These are phyloP conservation scores for Orbilia blumenaviensis DNA, from an alignment of 2,329 filamentous ascomycete species.

Conservation along the genomic window DNA sequence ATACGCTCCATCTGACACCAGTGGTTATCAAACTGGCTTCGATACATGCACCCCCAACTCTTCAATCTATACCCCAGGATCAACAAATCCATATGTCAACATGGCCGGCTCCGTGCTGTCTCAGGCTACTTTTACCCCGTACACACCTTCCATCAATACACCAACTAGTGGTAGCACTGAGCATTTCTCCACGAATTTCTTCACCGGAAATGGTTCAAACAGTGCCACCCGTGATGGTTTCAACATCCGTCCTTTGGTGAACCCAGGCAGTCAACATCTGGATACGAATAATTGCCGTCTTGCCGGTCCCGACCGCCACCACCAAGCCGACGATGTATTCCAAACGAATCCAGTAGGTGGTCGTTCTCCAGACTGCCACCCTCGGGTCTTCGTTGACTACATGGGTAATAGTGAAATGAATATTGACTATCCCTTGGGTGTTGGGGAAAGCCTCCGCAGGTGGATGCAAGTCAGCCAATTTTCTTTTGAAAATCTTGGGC, in stretches of 20 bases:
- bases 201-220: too few relatives aligned
- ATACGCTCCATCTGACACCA: not conserved
- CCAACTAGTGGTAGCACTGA: not conserved
- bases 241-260: too few relatives aligned
- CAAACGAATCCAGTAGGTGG: not conserved
- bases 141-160: not conserved
- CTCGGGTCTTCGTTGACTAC: not conserved
- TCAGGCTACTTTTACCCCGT: not conserved
- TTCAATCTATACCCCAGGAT: not conserved
- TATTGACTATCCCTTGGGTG: too few relatives aligned
- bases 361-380: slow-evolving; percentile 2
- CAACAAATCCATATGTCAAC: not conserved
- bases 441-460: too few relatives aligned
- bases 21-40: not conserved
- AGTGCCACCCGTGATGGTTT: too few relatives aligned
- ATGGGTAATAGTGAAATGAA: too few relatives aligned
- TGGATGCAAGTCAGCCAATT: too few relatives aligned
- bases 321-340: slow-evolving; percentile 22
- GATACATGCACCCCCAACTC: not conserved
- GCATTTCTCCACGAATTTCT: too few relatives aligned
- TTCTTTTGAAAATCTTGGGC: too few relatives aligned
- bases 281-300: not conserved
- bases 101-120: not conserved
- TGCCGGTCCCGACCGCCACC: not conserved
- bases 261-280: not conserved